phyloP scores from a whole-genome alignment of 2,329 filamentous ascomycete species.

The Fulvia fulva region DNA sequence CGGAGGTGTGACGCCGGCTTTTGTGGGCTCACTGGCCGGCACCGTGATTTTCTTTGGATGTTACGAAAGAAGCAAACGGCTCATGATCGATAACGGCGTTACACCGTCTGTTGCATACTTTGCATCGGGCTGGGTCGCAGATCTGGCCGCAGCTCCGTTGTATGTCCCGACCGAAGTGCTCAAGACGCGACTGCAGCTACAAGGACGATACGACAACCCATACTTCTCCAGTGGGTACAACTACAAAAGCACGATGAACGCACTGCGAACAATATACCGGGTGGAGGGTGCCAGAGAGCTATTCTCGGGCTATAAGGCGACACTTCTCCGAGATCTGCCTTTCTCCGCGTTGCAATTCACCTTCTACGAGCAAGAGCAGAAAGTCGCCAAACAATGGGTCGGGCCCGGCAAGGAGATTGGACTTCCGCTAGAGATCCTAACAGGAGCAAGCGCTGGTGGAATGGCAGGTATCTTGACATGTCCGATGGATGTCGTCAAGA shows the following conservation, averaged over 20 bases:
- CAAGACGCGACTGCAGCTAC: conserved; percentile 93
- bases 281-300: conserved; percentile 79
- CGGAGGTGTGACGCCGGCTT: conserved; percentile 85
- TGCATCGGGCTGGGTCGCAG: conserved; percentile 82
- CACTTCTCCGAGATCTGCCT: conserved; percentile 86
- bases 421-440: conserved; percentile 77
- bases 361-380: conserved; percentile 93
- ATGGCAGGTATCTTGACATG: conserved; percentile 93
- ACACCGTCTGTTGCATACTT: conserved; percentile 83
- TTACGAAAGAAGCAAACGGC: conserved; percentile 91
- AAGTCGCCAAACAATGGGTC: conserved; percentile 73
- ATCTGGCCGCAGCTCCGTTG: conserved; percentile 83
- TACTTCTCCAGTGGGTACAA: conserved; percentile 94
- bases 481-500: conserved; percentile 96
- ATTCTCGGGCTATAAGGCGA: conserved; percentile 96
- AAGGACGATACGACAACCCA: conserved; percentile 92
- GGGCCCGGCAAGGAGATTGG: conserved; percentile 75
- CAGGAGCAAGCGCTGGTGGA: conserved; percentile 83
- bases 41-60: conserved; percentile 94
- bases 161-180: conserved; percentile 97
- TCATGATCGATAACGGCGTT: conserved; percentile 79
- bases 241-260: conserved; percentile 81
- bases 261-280: conserved; percentile 76
- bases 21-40: conserved; percentile 87
- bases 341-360: conserved; percentile 97